phyloP scores from a whole-genome alignment of 768 basidiomycete species.

The Cystofilobasidium bisporidii region DNA sequence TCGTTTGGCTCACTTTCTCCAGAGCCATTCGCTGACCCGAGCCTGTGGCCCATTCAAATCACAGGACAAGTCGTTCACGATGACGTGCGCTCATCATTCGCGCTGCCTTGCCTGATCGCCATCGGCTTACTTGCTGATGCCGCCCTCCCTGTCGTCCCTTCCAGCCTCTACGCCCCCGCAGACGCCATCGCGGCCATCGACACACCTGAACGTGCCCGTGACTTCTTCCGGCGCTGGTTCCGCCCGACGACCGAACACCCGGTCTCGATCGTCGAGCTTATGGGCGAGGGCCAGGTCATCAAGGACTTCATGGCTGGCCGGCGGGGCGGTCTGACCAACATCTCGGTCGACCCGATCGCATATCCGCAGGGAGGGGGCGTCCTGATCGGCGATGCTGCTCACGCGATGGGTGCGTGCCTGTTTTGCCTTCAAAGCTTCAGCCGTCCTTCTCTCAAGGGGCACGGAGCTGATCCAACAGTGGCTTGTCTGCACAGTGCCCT shows the following conservation, averaged over 20 bases:
- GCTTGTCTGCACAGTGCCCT: constrained; percentile 35
- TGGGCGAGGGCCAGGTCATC: constrained; percentile 68
- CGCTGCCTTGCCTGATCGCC: neutral
- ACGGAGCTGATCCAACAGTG: too few species aligned
- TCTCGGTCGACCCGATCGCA: constrained; percentile 58
- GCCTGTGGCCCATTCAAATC: too few species aligned
- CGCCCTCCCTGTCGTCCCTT: neutral
- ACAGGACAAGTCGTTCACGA: constrained; percentile 93
- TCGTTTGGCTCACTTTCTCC: constrained; percentile 29
- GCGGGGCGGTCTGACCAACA: constrained; percentile 77
- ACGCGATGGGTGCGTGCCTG: constrained; percentile 62
- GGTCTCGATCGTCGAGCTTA: constrained; percentile 60
- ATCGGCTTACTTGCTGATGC: neutral
- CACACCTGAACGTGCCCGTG: constrained; percentile 48
- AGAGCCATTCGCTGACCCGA: neutral
- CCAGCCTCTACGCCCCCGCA: constrained; percentile 22
- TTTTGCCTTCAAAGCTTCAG: neutral
- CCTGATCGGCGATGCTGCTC: constrained; percentile 76
- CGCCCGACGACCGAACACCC: constrained; percentile 47
- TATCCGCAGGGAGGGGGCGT: constrained; percentile 14
- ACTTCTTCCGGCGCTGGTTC: constrained; percentile 54
- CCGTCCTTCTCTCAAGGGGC: too few species aligned
- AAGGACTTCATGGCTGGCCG: constrained; percentile 75
- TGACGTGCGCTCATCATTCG: constrained; percentile 80
- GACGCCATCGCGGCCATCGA: constrained; percentile 48